phyloP scores from a whole-genome alignment of 176 grass and related monocot genomes.

The Triticum urartu region DNA sequence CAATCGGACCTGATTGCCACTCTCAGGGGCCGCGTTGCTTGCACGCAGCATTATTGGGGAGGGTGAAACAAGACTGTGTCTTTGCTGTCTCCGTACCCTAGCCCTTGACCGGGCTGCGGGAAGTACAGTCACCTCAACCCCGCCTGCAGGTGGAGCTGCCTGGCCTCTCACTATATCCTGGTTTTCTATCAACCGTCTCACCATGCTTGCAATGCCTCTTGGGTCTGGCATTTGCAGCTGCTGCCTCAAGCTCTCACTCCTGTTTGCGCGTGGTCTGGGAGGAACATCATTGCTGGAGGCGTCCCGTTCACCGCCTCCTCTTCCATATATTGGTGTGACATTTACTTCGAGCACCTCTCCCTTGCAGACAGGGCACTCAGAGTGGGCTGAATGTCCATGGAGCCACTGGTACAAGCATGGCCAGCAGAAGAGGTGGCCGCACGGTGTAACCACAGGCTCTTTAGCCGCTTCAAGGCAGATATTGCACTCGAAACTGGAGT shows the following conservation, averaged over 20 bases:
- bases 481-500: slow-evolving; percentile 72
- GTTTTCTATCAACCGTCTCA: slow-evolving; percentile 43
- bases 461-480: slow-evolving; percentile 77
- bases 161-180: slow-evolving; percentile 34
- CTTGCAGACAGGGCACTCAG: slow-evolving; percentile 89
- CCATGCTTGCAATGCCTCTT: slow-evolving; percentile 29
- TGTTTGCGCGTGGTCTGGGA: slow-evolving; percentile 55
- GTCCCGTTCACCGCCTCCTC: slow-evolving; percentile 40
- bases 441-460: slow-evolving; percentile 75
- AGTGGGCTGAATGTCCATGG: slow-evolving; percentile 33
- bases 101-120: slow-evolving; percentile 29
- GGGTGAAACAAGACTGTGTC: slow-evolving; percentile 19
- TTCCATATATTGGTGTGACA: slow-evolving; percentile 83
- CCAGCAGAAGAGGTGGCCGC: slow-evolving; percentile 96
- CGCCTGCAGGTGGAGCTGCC: slow-evolving; percentile 7
- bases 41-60: background rate
- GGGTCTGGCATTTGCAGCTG: slow-evolving; percentile 36
- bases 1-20: background rate
- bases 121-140: slow-evolving; percentile 12
- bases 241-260: slow-evolving; percentile 57
- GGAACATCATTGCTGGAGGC: slow-evolving; percentile 39
- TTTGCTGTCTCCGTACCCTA: slow-evolving; percentile 39
- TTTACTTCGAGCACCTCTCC: slow-evolving; percentile 56
- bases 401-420: slow-evolving; percentile 83
- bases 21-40: slow-evolving; percentile 1